Base-by-base conservation (phyloP, 1,284 basidiomycete genomes). In the Ustilago hordei region DNA sequence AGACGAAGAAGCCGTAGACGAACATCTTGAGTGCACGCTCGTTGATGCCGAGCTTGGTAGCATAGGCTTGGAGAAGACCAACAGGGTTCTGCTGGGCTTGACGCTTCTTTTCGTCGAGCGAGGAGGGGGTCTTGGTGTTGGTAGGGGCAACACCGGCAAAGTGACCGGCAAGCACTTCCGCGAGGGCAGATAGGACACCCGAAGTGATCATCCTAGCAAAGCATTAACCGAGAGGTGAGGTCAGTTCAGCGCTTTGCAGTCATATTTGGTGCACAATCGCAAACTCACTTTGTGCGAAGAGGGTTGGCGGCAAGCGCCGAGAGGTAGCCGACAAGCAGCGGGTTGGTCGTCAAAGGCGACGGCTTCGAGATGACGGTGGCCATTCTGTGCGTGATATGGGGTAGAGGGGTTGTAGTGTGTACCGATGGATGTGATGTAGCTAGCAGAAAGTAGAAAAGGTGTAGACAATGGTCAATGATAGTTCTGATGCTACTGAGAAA, bases 1-100 rank as follows among this genome's bases (percentile, higher is more conserved):
- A 93, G 60, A 95, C 89, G 75, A 92, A 89, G 87, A 92, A 91
- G 75, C 94, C 94, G 81, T 94, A 95, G 34, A 92, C 66, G 3
- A 91, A 91, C 92, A 95, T 93, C 87, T 94, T 93, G 77, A 92
- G 65, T 8, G 93, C 92, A 77, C 79, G 67, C 48, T 82, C 74
- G 68, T 81, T 80, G 71, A 84, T 71, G 32, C 82, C 82, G 7
- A 69, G 54, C 39, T 66, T 66, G 39, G 72, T 71, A 41, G 78
- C 73, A 45, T 78, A 69, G 34, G 75, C 39, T 17, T 54, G 53
- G 31, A 79, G 41, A 5, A 69, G 48, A 2, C 65, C 59, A 34
- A 64, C n/a, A 17, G 72, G 78, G 56, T 80, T 69, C 13, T 70
- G 63, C 48, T 68, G 57, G 6, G 70, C 67, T 6, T 56, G 48